Conservation (phyloP, 768 basidiomycete genomes). For the Vararia minispora region DNA sequence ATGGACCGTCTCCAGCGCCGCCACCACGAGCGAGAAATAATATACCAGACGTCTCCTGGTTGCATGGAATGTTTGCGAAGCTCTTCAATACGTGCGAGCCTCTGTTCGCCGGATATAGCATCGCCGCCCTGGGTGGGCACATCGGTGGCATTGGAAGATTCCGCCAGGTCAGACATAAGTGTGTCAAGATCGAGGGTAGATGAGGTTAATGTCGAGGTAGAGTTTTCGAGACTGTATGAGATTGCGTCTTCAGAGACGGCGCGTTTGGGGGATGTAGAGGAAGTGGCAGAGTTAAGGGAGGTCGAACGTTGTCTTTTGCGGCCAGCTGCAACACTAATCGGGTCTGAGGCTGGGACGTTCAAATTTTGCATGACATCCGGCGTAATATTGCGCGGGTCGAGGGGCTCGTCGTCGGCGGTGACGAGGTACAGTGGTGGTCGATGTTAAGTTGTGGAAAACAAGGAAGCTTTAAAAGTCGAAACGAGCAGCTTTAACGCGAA, state of each 20-base stretch:
- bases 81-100: constrained; percentile 37
- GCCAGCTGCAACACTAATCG: constrained; percentile 2
- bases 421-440: no score
- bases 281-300: constrained; percentile 65
- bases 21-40: constrained; percentile 65
- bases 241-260: constrained; percentile 58
- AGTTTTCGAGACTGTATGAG: constrained; percentile 25
- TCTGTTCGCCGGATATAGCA: constrained; percentile 23
- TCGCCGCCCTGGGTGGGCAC: constrained; percentile 24
- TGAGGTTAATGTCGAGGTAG: constrained; percentile 21
- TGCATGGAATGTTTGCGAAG: constrained; percentile 39
- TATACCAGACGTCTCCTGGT: constrained; percentile 68
- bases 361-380: constrained; percentile 9
- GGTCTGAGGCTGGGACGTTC: constrained; percentile 2
- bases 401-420: no score
- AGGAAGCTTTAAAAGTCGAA: no score
- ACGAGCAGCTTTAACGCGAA: no score
- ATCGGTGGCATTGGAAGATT: constrained; percentile 50
- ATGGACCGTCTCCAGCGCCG: constrained; percentile 66
- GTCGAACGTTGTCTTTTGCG: constrained; percentile 43
- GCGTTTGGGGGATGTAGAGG: constrained; percentile 70
- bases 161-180: constrained; percentile 14
- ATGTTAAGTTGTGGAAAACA: no score
- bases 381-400: no score
- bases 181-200: constrained; percentile 5